phyloP scores from a whole-genome alignment of 2,329 filamentous ascomycete species.

The Pestalotiopsis sp. region DNA sequence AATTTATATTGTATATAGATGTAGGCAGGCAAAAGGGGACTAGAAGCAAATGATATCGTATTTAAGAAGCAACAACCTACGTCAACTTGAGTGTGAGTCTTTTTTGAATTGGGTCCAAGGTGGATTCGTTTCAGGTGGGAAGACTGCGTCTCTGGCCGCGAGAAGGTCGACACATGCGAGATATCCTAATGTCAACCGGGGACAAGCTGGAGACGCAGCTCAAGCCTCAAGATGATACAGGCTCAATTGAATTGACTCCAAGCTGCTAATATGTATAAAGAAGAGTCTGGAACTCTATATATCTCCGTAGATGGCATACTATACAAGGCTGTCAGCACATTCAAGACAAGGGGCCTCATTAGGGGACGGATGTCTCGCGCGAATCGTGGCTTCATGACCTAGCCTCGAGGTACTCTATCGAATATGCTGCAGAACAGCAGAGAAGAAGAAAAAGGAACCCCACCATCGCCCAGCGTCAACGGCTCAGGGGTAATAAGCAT shows the following conservation, averaged over 20 bases:
- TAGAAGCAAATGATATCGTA: not conserved
- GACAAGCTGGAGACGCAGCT: not conserved
- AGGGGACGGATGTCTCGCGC: not conserved
- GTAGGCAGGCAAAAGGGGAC: too few species aligned
- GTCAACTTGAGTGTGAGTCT: not conserved
- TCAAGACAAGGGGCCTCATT: not conserved
- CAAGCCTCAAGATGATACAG: not conserved
- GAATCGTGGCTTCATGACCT: not conserved
- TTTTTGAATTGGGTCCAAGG: not conserved
- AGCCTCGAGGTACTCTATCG: not conserved
- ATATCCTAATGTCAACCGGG: not conserved
- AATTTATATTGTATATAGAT: too few species aligned
- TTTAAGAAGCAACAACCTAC: not conserved
- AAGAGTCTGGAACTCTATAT: not conserved
- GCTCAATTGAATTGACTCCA: not conserved
- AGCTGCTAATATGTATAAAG: not conserved
- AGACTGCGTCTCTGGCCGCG: not conserved
- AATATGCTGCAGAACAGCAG: too few species aligned
- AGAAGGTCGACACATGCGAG: not conserved
- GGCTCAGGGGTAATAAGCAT: not conserved
- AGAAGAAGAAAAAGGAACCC: not conserved
- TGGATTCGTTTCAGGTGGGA: slow-evolving; percentile 5
- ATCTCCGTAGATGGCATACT: not conserved
- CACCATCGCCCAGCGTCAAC: not conserved
- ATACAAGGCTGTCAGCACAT: not conserved